Evolutionary conservation across 148 eudicot species (phyloP).

Genomic region (Rhododendron molle): DNA sequence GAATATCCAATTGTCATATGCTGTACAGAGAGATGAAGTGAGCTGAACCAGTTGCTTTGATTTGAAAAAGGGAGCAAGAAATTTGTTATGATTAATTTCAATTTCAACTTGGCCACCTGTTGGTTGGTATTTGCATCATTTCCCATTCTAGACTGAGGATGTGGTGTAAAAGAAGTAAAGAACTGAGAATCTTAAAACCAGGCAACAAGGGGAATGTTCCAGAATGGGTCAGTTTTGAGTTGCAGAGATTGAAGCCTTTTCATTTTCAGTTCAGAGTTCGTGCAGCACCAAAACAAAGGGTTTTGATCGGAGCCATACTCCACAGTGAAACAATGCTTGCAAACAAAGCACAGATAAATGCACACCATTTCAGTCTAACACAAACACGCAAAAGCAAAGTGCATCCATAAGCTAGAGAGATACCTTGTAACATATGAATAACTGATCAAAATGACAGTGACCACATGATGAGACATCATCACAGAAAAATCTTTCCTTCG

Average conservation of each 20-base stretch:
- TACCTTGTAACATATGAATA: constrained; percentile 80
- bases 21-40: not conserved
- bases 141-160: not conserved
- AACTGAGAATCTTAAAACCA: not conserved
- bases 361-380: not conserved
- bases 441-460: constrained; percentile 77
- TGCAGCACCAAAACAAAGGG: not conserved
- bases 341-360: not conserved
- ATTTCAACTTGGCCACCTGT: not conserved
- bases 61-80: not conserved
- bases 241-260: not conserved
- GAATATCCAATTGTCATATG: not conserved
- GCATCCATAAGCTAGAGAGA: constrained; percentile 6
- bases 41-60: not conserved
- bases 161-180: not conserved
- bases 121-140: not conserved
- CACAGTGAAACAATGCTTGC: not conserved
- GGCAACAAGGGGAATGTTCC: not conserved
- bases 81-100: not conserved
- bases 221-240: not conserved
- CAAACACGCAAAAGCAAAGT: not conserved
- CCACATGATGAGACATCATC: constrained; percentile 97
- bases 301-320: not conserved
- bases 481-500: constrained; percentile 91
- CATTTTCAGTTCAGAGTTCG: not conserved